Base-by-base conservation (phyloP, 352 stramenopile genomes). In the Pythium scleroteichum region DNA sequence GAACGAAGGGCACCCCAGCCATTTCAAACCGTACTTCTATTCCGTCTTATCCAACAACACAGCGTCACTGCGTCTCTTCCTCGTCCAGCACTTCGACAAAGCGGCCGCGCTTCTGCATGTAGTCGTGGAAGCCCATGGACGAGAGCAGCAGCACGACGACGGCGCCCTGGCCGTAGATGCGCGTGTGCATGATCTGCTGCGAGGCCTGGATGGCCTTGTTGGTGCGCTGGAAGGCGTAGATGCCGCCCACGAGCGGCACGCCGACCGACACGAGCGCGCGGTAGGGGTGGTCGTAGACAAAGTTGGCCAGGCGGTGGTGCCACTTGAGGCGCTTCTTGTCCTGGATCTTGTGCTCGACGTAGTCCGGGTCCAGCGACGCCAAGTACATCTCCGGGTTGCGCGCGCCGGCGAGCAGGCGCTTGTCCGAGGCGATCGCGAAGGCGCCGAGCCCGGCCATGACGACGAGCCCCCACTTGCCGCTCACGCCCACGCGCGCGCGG, bases 151-250 rank as follows among this genome's bases (percentile, higher is more conserved):
- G 45, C 26, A 87, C 67, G 3, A 94, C 81, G 1, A 90, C 76
- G 0, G 81, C 68, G 19, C 68, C 74, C 49, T 94, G 85, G 49
- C 85, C 82, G 70, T 94, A 94, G 51, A 94, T 87, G 55, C 85
- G 82, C 45, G 85, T 89, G 72, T 92, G 77, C 85, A 94, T 94
- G 66, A 94, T 86, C 82, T 92, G 79, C 73, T 94, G 85, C 59
- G 85, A 92, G 7, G 64, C 42, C 39, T 76, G 73, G 66, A 94
- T 86, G 47, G 71, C 72, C 63, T 72, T 79, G 72, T 94, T 92
- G 46, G 82, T 63, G 53, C 72, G 69, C 71, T 94, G 85, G 55
- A 76, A 84, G 19, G 71, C 58, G 67, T 81, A 92, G 58, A 94
- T 94, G 49, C 81, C 69, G 19, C 79, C 82, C 0, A 94, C 85